A percentile compares a stretch with the other conserved stretches of the same genome.
phyloP scores from a whole-genome alignment of 208 protist genomes.

The Trypanosoma rangeli region DNA sequence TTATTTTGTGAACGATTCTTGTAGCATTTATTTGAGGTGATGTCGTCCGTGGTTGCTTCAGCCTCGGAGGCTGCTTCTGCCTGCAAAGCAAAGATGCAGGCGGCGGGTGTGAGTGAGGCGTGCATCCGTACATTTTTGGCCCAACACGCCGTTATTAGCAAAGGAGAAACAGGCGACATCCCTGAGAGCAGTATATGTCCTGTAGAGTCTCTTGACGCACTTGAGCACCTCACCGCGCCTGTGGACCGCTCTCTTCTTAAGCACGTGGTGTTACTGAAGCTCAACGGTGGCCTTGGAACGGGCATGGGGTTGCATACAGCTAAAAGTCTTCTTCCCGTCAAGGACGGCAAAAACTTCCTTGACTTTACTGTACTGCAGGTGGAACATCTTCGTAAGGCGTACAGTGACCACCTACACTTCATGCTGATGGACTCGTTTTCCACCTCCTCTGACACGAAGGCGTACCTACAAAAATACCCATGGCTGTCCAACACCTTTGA shows the following conservation, averaged over 20 bases:
- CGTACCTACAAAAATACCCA: constrained; percentile 58
- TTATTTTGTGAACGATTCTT: constrained; percentile 18
- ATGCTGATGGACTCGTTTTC: constrained; percentile 99
- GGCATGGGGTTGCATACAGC: constrained; percentile 87
- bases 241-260: constrained; percentile 40
- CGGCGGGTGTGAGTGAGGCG: constrained; percentile 47
- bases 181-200: constrained; percentile 49
- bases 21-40: neutral
- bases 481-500: constrained; percentile 53
- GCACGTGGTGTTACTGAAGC: constrained; percentile 96
- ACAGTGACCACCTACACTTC: constrained; percentile 91
- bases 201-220: constrained; percentile 39
- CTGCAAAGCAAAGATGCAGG: constrained; percentile 72
- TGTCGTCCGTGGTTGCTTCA: constrained; percentile 17
- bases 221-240: constrained; percentile 36
- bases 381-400: constrained; percentile 87
- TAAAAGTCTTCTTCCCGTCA: constrained; percentile 93
- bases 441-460: constrained; percentile 93
- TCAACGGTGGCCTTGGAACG: constrained; percentile 96
- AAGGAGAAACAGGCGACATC: constrained; percentile 52
- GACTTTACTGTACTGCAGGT: constrained; percentile 97
- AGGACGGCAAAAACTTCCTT: constrained; percentile 95
- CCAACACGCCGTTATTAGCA: constrained; percentile 53
- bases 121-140: constrained; percentile 67
- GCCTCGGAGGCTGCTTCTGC: constrained; percentile 45